These are phyloP conservation scores for Aurantiochytrium sp. DNA, from an alignment of 108 stramenopile species.

Conservation along the genomic window DNA sequence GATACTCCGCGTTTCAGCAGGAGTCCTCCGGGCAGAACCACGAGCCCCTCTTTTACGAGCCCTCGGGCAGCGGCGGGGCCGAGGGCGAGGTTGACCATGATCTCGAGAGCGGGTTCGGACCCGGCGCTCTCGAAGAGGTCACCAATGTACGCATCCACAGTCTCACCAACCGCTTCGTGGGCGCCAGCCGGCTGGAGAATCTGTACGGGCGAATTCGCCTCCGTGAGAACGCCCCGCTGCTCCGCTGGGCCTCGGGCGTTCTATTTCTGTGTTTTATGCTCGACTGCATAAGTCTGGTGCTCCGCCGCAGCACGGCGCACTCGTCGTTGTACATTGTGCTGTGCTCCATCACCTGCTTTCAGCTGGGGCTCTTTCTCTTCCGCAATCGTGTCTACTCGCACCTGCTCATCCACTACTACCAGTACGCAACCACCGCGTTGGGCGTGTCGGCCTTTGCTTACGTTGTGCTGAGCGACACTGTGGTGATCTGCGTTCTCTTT, in stretches of 20 bases:
- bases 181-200: neutral
- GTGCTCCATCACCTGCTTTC: conserved; percentile 1
- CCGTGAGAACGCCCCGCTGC: neutral
- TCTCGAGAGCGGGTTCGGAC: neutral
- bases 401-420: conserved; percentile 14
- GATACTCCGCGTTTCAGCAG: no score
- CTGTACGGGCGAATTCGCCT: neutral
- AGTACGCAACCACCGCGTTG: neutral
- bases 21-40: no score
- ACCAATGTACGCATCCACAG: neutral
- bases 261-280: neutral
- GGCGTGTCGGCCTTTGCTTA: neutral
- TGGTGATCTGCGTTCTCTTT: neutral
- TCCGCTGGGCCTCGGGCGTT: neutral
- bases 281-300: neutral
- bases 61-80: no score
- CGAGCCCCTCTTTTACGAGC: no score
- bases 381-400: neutral
- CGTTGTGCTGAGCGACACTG: conserved; percentile 8
- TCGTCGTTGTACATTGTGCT: neutral
- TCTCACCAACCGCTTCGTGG: neutral
- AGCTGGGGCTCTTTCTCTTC: neutral
- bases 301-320: neutral
- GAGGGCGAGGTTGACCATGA: neutral
- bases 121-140: neutral